Evolutionary conservation across 2,329 filamentous ascomycete genomes (phyloP).

Genomic region (Xylaria sp.): DNA sequence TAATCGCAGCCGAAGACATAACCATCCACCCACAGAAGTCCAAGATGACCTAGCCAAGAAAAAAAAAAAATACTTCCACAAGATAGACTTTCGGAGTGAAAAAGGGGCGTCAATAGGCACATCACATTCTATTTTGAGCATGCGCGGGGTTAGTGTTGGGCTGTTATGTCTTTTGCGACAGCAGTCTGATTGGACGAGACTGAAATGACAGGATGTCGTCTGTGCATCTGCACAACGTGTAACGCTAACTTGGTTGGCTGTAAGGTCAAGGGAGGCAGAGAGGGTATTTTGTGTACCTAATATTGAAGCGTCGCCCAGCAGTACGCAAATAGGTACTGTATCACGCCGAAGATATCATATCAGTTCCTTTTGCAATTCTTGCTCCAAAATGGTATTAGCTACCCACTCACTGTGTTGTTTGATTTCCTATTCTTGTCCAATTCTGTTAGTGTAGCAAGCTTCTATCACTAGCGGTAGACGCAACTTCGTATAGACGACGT

Average conservation of each 20-base stretch:
- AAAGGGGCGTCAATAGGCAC: neutral
- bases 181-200: conserved; percentile 26
- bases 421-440: neutral
- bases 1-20: neutral
- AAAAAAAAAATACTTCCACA: neutral
- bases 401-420: neutral
- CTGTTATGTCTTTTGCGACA: conserved; percentile 28
- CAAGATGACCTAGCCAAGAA: neutral
- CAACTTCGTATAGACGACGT: neutral
- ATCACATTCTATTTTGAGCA: conserved; percentile 16
- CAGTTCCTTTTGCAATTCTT: no score
- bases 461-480: neutral
- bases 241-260: conserved; percentile 32
- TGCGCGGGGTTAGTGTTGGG: conserved; percentile 11
- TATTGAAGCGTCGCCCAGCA: conserved; percentile 3
- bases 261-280: conserved; percentile 7
- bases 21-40: no score
- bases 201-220: conserved; percentile 29
- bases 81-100: no score
- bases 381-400: neutral
- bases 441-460: neutral
- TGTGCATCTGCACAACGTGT: conserved; percentile 29
- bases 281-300: neutral
- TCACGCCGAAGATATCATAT: no score
- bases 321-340: neutral